Evolutionary conservation across 1,139 yeast genomes (phyloP).

Genomic region (Lodderomyces oxycetoniae): DNA sequence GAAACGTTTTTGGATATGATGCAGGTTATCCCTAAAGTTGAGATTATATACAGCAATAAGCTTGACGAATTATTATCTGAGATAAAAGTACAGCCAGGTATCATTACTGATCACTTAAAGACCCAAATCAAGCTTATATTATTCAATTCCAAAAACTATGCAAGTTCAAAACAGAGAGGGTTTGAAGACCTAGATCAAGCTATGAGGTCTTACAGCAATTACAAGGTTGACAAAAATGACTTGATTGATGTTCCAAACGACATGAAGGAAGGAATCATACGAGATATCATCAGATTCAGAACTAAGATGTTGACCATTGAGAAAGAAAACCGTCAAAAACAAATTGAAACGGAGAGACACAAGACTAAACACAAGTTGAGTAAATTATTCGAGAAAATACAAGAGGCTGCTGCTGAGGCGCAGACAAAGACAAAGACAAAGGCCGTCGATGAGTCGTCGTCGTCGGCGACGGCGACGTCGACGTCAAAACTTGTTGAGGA

Average conservation of each 20-base stretch:
- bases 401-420: conserved; percentile 21
- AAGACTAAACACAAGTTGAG: conserved; percentile 50
- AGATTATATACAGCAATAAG: conserved; percentile 3
- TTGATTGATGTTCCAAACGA: conserved; percentile 59
- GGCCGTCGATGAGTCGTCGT: not conserved
- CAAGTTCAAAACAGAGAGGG: conserved; percentile 21
- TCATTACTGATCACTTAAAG: conserved; percentile 6
- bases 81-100: conserved; percentile 1
- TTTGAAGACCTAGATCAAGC: conserved; percentile 36
- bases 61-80: conserved; percentile 1
- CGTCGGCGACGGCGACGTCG: conserved; percentile 13
- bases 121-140: conserved; percentile 17
- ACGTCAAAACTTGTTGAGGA: conserved; percentile 10
- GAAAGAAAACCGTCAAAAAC: conserved; percentile 49
- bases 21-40: conserved; percentile 5
- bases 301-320: conserved; percentile 57
- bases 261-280: conserved; percentile 51
- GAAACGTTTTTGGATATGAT: conserved; percentile 7
- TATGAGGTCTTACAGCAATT: conserved; percentile 34
- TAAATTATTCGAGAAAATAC: conserved; percentile 46
- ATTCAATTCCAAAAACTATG: conserved; percentile 19
- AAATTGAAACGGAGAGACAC: conserved; percentile 47
- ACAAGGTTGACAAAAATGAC: conserved; percentile 57
- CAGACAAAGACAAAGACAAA: conserved; percentile 5
- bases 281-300: conserved; percentile 59